Base-by-base conservation (phyloP, 352 stramenopile genomes). In the Phytophthora lateralis region DNA sequence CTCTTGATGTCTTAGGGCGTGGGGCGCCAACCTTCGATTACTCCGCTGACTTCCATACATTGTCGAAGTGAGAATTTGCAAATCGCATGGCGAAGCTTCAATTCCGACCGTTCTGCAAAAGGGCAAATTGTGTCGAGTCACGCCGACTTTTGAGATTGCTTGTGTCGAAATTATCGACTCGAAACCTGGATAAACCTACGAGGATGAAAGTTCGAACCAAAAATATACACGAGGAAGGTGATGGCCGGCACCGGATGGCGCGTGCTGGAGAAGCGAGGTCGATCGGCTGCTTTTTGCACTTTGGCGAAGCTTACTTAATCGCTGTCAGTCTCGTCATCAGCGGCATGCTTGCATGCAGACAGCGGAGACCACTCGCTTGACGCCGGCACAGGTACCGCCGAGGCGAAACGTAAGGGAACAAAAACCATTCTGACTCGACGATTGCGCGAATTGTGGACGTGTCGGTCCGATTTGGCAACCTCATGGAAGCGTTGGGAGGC, bases 1-100 rank as follows among this genome's bases (percentile, higher is more conserved):
- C 64, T 65, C 52, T 64, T 73, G 64, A 73, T 73, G 50, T 60
- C 64, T 73, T 73, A 73, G 43, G 17, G 2, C 15, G 15, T 39
- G 24, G 46, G 15, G 17, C 27, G 4, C 39, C 11, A 11, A 41
- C 2, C 35, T 18, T 51, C 44, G 60, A 51, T 67, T 63, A 44
- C 21, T 48, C 45, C 17, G 46, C 45, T 64, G 60, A 59, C 54
- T 69, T 37, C 60, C 53, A 68, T 68, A 68, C 53, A 55, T 42
- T 48, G 12, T 17, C 21, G 4, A 56, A 67, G 53, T 57, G 3
- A 50, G 4, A 50, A 64, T 58, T 47, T 32, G 12, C 34, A 46
- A 29, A 60, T 42, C 42, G 30, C 29, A 12, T 42, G 35, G 35
- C 35, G 35, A 15, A 42, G 43, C 43, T 56, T 61, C 59, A 66